Evolutionary conservation across 495 filamentous ascomycete species (phyloP), one percentile per base, ranked within the genome.

Genomic region (Chaetomium tenue): DNA sequence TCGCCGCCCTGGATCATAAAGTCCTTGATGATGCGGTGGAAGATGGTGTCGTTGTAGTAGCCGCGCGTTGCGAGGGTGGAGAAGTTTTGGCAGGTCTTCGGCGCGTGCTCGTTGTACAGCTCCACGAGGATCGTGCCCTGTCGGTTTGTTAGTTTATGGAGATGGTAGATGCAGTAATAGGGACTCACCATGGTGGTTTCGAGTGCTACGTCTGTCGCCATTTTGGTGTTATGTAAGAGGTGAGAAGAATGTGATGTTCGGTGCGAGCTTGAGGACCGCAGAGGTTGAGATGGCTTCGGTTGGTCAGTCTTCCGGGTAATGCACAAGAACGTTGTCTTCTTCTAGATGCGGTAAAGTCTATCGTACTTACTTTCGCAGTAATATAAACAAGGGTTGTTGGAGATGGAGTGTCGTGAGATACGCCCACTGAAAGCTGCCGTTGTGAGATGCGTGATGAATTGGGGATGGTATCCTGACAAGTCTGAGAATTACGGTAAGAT

Each of bases 1-100:
- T 98, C 94, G 48, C 94, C 94, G 57, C 89, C 91, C 80, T 98
- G 94, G 63, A 95, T 85, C 94, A 98, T 98, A 82, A 98, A 98
- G 77, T 91, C 87, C 37, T 90, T 86, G 72, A 98, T 98, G 60
- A 98, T 87, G 69, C 94, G 92, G 82, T 98, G 94, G 85, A 98
- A 93, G 74, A 91, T 76, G 63, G 88, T 81, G 72, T 76, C 76
- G 76, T 92, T 86, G 85, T 96, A 98, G 83, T 96, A 98, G 53
- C 91, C 90, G 58, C 92, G 82, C 53, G 81, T 74, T 20, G 88
- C 87, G 51, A 98, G 89, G 9, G 86, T 89, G 58, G 81, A 70
- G 77, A 98, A 98, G 82, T 98, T 98, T 52, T 84, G 83, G 84
- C 92, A 96, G 5, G 95, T 96, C 77, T 84, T 75, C 28, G 71